Evolutionary conservation across 2,329 filamentous ascomycete species (phyloP), one percentile per base, ranked within the genome.

Genomic region (Septoria petroselini): DNA sequence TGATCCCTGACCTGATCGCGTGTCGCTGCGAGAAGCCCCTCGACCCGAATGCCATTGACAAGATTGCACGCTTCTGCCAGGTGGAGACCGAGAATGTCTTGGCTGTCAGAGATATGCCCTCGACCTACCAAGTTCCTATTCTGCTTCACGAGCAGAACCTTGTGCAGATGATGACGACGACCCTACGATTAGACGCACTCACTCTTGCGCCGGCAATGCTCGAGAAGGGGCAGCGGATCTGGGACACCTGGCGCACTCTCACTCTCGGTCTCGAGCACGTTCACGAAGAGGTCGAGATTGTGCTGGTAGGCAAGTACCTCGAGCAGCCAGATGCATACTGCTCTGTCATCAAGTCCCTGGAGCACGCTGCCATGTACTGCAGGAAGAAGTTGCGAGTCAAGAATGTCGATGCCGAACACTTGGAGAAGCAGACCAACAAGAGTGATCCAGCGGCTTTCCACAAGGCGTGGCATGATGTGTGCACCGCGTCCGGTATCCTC

Each of bases 41-140:
- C 5, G 84, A 88, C 40, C 76, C 82, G 30, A 73, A 75, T 7
- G 91, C 89, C 1, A 83, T 91, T 41, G 78, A 85, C 56, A 97
- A 98, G 74, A 89, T 98, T 56, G 90, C 91, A 54, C 81, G 82
- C 64, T 88, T 85, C 71, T 97, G 91, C 70, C 88, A 95, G 66
- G 85, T 96, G 40, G 88, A 94, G 46, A 73, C 80, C 8, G 80
- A 90, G 58, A 89, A 96, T 66, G 89, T 97, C 35, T 76, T 97
- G 55, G 86, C 82, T 8, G 91, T 98, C 8, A 85, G 86, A 60
- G 86, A 97, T 68, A 88, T 97, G 71, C 77, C 84, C 15, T 90
- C 90, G 9, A 94, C 88, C 44, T 98, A 98, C 71, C 91, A 95
- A 58, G 91, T 97, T 2, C 93, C 93, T 1, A 77, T 96, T n/a